Evolutionary conservation across 2,329 filamentous ascomycete species (phyloP), one percentile per base, ranked within the genome.

Genomic region (Ciborinia camelliae): DNA sequence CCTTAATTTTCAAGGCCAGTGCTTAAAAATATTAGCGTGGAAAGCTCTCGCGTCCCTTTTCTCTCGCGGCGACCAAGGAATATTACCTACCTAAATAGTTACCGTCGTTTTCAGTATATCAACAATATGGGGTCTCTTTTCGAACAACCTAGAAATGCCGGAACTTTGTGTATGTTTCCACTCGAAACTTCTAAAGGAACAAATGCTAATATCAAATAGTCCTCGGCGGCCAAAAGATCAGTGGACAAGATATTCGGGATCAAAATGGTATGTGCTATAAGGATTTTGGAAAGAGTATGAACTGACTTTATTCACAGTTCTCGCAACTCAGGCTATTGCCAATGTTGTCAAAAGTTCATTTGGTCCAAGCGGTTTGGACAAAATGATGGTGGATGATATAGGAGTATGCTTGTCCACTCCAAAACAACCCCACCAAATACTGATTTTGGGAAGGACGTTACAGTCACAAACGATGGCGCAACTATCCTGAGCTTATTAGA

Each of bases 371-470:
- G 95, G 95, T 57, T 85, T 99, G 71, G 95, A 99, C 78, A 99
- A 99, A 86, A 99, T 99, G 95, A 98, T 99, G 95, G 95, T 99
- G 73, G 95, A 99, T 81, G 95, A 99, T 77, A 98, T 99, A 78
- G 95, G 95, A 76, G 90, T 92, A 86, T 73, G 88, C 73, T 65
- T 64, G 50, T 35, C 30, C 53, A 23, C 28, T 43, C 43, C 57
- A 45, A 57, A 55, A 32, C 45, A 65, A 66, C 63, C 39, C 51
- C 54, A 51, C 41, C 30, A 58, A 63, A 58, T 64, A 64, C 72
- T 75, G 63, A 75, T 52, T 57, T 54, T 61, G 53, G 32, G 41
- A 73, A 92, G 89, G 95, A 99, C 81, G 95, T 99, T 66, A 99
- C 95, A 67, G 95, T 99, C 66, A 99, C 95, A 71, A 99, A 99